Conservation (phyloP, 2,329 filamentous ascomycete species). For the Curvularia eragrostidis region DNA sequence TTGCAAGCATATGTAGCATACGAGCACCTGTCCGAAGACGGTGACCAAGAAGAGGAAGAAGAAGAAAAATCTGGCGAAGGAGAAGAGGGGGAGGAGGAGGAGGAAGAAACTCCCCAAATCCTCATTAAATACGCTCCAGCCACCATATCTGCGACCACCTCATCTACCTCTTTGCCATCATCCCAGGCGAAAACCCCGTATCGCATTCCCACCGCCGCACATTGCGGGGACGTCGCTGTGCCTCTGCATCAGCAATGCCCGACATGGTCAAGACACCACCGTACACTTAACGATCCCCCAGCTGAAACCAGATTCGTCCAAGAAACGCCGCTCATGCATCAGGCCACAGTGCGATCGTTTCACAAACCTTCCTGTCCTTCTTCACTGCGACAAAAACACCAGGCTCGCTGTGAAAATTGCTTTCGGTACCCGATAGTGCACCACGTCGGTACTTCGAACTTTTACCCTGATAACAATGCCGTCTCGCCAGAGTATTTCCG, state of each 20-base stretch:
- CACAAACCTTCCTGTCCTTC: not conserved
- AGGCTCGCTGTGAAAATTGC: not conserved
- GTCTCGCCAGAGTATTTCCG: not conserved
- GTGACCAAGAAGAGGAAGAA: not conserved
- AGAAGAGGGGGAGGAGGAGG: not conserved
- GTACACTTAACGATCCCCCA: not conserved
- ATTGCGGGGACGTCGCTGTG: not conserved
- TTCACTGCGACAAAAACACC: not conserved
- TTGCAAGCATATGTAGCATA: not conserved
- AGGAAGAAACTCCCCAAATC: not conserved
- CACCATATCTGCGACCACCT: no score
- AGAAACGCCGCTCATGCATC: not conserved
- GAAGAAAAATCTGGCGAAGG: not conserved
- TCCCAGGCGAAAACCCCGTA: not conserved
- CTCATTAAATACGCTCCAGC: not conserved
- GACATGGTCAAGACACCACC: not conserved
- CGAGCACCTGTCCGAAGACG: not conserved
- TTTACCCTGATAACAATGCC: not conserved
- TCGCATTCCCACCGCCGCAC: not conserved
- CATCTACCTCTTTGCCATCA: not conserved
- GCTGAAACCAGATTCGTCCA: not conserved
- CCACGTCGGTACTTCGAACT: not conserved
- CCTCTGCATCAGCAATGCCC: not conserved
- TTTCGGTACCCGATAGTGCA: not conserved
- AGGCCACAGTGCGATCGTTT: not conserved